phyloP scores from a whole-genome alignment of 2,329 filamentous ascomycete genomes.

The Venturiaceae sp. region DNA sequence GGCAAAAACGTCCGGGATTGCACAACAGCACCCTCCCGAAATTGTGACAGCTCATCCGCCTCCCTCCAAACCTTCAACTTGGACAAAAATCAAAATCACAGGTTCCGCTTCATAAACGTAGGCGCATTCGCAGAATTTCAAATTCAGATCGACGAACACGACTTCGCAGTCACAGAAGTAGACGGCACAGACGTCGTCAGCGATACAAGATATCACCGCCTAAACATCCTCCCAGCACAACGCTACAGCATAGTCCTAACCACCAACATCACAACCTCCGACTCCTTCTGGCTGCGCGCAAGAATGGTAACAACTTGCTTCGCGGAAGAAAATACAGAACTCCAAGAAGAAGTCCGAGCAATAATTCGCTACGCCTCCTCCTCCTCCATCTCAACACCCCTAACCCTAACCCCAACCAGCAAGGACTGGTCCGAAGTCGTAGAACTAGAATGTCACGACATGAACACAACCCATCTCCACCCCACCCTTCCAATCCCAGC shows the following conservation, averaged over 20 bases:
- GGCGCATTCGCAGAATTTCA: constrained; percentile 4
- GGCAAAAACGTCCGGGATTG: background rate
- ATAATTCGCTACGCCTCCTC: constrained; percentile 8
- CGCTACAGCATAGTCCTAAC: background rate
- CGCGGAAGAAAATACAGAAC: constrained; percentile 38
- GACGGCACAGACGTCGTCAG: constrained; percentile 18
- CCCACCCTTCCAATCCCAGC: background rate
- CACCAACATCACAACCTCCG: constrained; percentile 5
- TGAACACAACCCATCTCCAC: background rate
- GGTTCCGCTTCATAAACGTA: constrained; percentile 1
- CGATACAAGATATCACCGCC: background rate
- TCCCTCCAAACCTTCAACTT: constrained; percentile 12
- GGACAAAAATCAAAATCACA: background rate
- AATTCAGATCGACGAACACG: constrained; percentile 3
- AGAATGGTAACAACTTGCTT: constrained; percentile 53
- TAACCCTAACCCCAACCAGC: background rate
- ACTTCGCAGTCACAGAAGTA: constrained; percentile 5
- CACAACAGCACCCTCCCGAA: background rate
- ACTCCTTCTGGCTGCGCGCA: constrained; percentile 30
- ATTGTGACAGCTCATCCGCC: background rate
- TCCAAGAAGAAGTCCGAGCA: constrained; percentile 31
- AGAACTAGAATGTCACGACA: background rate
- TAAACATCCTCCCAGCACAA: constrained; percentile 1
- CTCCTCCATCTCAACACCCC: background rate
- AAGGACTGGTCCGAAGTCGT: constrained; percentile 2